Conservation (phyloP, 1,284 basidiomycete genomes). For the Thecaphora thlaspeos region DNA sequence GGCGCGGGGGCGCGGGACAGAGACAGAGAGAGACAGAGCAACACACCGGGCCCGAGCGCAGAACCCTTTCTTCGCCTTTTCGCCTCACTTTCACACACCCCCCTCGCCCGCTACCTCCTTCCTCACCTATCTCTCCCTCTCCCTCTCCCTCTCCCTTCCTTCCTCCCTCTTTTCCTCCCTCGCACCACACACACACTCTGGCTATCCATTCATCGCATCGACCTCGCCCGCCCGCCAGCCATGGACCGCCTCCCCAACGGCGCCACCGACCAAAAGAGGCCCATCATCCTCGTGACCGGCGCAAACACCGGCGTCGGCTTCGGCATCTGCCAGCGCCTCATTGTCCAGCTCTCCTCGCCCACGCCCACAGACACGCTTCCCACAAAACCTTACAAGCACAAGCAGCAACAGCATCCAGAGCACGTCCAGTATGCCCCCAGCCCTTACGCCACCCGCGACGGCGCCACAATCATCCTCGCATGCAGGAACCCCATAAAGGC, state of each 20-base stretch:
- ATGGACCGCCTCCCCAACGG: no score
- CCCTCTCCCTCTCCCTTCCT: neutral
- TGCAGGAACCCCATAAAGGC: conserved; percentile 57
- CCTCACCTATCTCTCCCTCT: neutral
- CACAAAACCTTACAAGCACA: conserved; percentile 16
- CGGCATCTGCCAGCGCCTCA: conserved; percentile 53
- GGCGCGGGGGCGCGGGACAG: no score
- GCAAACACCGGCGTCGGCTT: conserved; percentile 56
- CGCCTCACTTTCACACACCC: no score
- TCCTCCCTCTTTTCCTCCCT: neutral
- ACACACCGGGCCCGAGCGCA: no score
- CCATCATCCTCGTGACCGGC: conserved; percentile 54
- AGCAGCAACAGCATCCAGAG: conserved; percentile 5
- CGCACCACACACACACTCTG: neutral
- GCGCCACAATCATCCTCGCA: conserved; percentile 54
- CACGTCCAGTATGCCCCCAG: conserved; percentile 18
- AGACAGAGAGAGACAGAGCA: no score
- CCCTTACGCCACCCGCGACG: conserved; percentile 53
- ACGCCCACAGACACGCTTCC: conserved; percentile 48
- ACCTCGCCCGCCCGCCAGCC: no score
- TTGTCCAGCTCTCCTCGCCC: conserved; percentile 55
- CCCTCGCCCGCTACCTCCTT: neutral
- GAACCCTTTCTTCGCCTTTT: no score
- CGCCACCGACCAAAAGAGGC: conserved; percentile 3
- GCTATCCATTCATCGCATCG: no score